Base-by-base conservation (phyloP, 116 monocot species). In the Cymodocea nodosa region DNA sequence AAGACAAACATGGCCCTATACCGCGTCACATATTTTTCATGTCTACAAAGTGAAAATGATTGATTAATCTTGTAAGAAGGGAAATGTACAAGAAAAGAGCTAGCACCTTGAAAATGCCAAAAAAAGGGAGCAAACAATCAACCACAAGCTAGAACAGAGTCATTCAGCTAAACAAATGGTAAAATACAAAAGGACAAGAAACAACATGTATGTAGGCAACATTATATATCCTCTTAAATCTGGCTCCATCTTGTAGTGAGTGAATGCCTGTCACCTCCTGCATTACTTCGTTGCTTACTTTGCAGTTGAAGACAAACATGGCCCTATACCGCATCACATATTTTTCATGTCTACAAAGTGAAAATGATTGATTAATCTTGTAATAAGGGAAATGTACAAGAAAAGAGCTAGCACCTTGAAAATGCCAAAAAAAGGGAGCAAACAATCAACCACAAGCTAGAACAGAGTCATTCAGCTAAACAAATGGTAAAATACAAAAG, bases 1-100 rank as follows among this genome's bases (percentile, higher is more conserved):
- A 78, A 54, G 25, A 97, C 91, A 62, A 97, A 97, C 97, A 97
- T 97, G 8, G 97, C 91, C 60, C 97, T 74, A 64, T 88, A 97
- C 71, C 88, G 97, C 19, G 83, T 97, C 40, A 90, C 68, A 40
- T 90, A 97, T 71, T 85, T 85, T 71, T 87, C 97, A 70, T 97
- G 97, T 75, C 97, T 97, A 70, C 59, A 71, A 67, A 25, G 50
- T n/a, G 5, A 2, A 18, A 23, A 15, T 23, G 14, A 23, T n/a
- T n/a, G n/a, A n/a, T 59, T 19, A 22, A 18, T 59, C 6, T 23
- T 7, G 59, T 59, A 10, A 23, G 6, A 25, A 25, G 54, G 17
- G 54, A 3, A 59, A 59, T 23, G 24, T 4, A 9, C 30, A 0
- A 59, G 11, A 59, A 8, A 8, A 40, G 10, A 6, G 40, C 40